Base-by-base conservation (phyloP, 73 alveolate genomes). In the Loxodes magnus region DNA sequence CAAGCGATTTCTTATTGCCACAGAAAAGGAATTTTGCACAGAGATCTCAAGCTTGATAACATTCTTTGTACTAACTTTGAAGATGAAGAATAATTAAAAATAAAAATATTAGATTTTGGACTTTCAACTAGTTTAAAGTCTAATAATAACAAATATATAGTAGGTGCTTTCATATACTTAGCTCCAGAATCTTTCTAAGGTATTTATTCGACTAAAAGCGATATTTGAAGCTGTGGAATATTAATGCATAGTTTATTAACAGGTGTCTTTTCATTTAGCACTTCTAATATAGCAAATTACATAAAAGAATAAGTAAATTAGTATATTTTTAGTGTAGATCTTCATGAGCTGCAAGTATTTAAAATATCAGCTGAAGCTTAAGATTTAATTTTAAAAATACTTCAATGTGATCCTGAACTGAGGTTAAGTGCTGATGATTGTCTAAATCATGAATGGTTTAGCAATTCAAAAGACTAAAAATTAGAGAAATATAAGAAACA, bases 161-260 rank as follows among this genome's bases (percentile, higher is more conserved):
- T n/a, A n/a, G n/a, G n/a, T n/a, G n/a, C 22, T 12, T 41, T 12
- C 19, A n/a, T 21, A 2, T 46, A 46, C 17, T 2, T 46, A 0
- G 59, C 59, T 1, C 59, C 59, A 1, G 59, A 46, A 2, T 12
- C 27, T 5, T 0, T 46, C 16, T 37, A 41, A 0, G 7, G 5
- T 24, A 14, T 19, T 5, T 46, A 46, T 2, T 16, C 14, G 6
- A 2, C 16, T 0, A 46, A 46, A 2, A 23, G 2, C 0, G 59
- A 46, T 24, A 9, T 46, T 1, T 46, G 22, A 2, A 25, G 52
- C 39, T n/a, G 23, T 12, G 59, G 59, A 24, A 41, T 46, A 9
- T n/a, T 46, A 2, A 1, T 46, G 34, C 27, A 10, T 24, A 22
- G 9, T 21, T 24, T 46, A 22, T 25, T 46, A 0, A 22, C 59